Percentiles rank a stretch among this genome's conserved stretches.
phyloP scores from a whole-genome alignment of 1,139 yeast species.

The Trichomonascaceae sp. region DNA sequence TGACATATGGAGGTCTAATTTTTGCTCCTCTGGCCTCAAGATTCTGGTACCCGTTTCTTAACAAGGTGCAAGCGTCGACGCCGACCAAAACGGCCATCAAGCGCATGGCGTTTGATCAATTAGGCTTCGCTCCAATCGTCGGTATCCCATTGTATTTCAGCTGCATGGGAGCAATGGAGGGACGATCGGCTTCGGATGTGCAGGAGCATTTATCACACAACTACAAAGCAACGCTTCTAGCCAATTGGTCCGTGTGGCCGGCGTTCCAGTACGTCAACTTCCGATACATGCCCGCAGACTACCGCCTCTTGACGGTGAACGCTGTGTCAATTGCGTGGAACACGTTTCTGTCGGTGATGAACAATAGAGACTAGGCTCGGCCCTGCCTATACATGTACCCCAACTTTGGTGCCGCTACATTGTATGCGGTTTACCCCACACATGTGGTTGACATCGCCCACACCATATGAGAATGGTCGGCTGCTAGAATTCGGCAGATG shows the following conservation, averaged over 20 bases:
- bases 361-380: too few species aligned
- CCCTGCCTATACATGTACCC: too few species aligned
- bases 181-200: constrained; percentile 25
- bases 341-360: constrained; percentile 51
- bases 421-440: too few species aligned
- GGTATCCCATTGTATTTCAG: constrained; percentile 39
- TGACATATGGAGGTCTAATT: constrained; percentile 58
- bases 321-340: constrained; percentile 75
- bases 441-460: too few species aligned
- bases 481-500: too few species aligned
- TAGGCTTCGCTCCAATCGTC: constrained; percentile 53
- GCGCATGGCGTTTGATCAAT: constrained; percentile 60
- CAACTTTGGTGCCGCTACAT: too few species aligned
- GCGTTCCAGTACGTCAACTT: constrained; percentile 64
- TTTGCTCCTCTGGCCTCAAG: constrained; percentile 62
- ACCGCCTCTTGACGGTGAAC: constrained; percentile 57
- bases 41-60: constrained; percentile 65
- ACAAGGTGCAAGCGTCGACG: constrained; percentile 35
- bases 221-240: constrained; percentile 34
- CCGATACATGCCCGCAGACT: constrained; percentile 53
- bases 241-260: constrained; percentile 88
- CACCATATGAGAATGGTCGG: too few species aligned
- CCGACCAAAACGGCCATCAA: constrained; percentile 21
- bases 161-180: constrained; percentile 56
- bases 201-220: constrained; percentile 14